Conservation (phyloP, 2,329 filamentous ascomycete species). For the Orbilia brochopaga region DNA sequence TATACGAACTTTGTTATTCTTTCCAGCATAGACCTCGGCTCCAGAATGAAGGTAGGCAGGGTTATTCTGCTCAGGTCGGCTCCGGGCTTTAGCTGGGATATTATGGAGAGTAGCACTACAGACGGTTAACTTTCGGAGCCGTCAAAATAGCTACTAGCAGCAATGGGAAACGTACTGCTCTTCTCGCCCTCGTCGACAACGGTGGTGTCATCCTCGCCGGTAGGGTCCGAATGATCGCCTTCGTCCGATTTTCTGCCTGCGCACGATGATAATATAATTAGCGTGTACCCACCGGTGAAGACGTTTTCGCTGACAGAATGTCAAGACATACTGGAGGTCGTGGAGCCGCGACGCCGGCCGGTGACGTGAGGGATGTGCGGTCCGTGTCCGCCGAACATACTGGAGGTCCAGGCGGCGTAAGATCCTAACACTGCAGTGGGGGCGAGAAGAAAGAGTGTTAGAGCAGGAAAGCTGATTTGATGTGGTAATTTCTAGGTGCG, state of each 20-base stretch:
- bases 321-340: conserved; percentile 33
- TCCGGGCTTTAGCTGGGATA: conserved; percentile 92
- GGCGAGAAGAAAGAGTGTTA: conserved; percentile 7
- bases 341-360: conserved; percentile 40
- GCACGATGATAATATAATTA: not conserved
- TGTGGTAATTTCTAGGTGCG: not conserved
- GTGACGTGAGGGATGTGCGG: conserved; percentile 49
- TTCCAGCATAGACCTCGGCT: conserved; percentile 96
- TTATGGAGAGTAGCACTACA: conserved; percentile 91
- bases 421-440: conserved; percentile 41
- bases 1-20: conserved; percentile 95
- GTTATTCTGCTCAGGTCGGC: conserved; percentile 94
- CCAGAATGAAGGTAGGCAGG: conserved; percentile 94
- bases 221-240: conserved; percentile 45
- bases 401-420: conserved; percentile 46
- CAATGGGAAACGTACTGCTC: conserved; percentile 51
- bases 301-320: not conserved
- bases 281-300: not conserved
- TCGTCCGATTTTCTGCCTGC: conserved; percentile 53
- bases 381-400: conserved; percentile 50
- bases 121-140: not conserved
- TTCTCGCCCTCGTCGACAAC: conserved; percentile 55
- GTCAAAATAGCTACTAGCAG: not conserved
- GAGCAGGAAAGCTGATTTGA: not conserved
- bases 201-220: conserved; percentile 54